phyloP scores from a whole-genome alignment of 768 basidiomycete genomes.

The Chalciporus chontae region DNA sequence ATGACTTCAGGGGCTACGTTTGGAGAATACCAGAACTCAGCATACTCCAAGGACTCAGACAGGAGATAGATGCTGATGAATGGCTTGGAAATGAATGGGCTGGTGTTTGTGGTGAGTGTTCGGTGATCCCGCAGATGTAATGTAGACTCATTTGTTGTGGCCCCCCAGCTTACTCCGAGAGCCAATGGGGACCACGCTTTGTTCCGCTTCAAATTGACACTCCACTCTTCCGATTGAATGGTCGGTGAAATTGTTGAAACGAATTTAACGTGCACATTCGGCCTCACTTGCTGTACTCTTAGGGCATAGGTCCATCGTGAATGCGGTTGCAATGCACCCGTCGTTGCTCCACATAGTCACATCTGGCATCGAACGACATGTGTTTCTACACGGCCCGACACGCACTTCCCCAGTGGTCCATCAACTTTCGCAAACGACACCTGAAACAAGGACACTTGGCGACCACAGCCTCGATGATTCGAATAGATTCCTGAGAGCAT shows the following conservation, averaged over 20 bases:
- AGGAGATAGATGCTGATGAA: conserved; percentile 40
- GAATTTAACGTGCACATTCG: background rate
- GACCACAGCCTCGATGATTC: conserved; percentile 34
- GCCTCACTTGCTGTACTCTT: conserved; percentile 5
- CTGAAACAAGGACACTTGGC: conserved; percentile 45
- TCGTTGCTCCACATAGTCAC: conserved; percentile 62
- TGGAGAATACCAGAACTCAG: conserved; percentile 65
- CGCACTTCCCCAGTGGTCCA: conserved; percentile 47
- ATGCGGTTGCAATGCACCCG: conserved; percentile 71
- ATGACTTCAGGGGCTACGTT: conserved; percentile 76
- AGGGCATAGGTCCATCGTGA: conserved; percentile 80
- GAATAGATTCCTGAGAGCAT: conserved; percentile 36
- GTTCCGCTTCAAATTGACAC: conserved; percentile 62
- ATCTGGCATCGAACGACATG: conserved; percentile 68
- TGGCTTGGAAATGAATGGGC: conserved; percentile 40
- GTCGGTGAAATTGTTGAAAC: conserved; percentile 31
- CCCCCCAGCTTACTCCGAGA: conserved; percentile 45
- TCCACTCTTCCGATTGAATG: conserved; percentile 58
- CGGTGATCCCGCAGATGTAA: conserved; percentile 10
- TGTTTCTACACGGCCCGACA: conserved; percentile 68
- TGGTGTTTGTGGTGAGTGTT: conserved; percentile 29
- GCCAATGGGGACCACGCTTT: conserved; percentile 38
- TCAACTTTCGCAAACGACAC: conserved; percentile 44
- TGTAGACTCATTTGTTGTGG: conserved; percentile 6
- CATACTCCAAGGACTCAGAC: conserved; percentile 43